Base-by-base conservation (phyloP, 2,329 filamentous ascomycete genomes). In the Cladosporium oxysporum region DNA sequence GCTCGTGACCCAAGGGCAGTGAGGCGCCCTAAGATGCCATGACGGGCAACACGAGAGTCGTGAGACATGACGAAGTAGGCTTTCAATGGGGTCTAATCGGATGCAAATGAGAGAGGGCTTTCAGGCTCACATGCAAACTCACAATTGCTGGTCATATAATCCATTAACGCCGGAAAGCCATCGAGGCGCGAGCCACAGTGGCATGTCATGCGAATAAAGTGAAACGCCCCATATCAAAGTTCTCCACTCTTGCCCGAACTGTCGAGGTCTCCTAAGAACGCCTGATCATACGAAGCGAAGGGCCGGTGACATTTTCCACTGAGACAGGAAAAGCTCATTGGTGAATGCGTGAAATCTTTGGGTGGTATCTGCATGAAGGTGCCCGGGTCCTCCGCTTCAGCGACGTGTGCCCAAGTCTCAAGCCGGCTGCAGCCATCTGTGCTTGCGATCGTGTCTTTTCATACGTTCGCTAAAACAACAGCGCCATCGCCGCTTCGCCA, bases 281-380 rank as follows among this genome's bases (percentile, higher is more conserved):
- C 52, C 52, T 47, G 28, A 33, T 55, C n/a, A 55, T 31, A 4
- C 33, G 33, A 58, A 58, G 55, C 31, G 55, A 58, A 58, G 33
- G 31, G 31, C 55, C 55, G 55, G 28, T 58, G 6, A 26, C 50
- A 31, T 41, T 53, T 53, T 52, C 49, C 35, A 28, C 29, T 63
- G 35, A 57, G 61, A 33, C 50, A 23, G 61, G 23, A 57, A 5
- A 31, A 41, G 61, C 61, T 57, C 61, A 23, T 63, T 63, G 61
- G 50, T 55, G 61, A 63, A 63, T 57, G 61, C 61, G 61, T 63
- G 61, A 63, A 63, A 63, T 63, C 61, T 63, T 63, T 63, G 61
- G 61, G 61, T 63, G 50, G 50, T 63, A 63, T 63, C 50, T 63
- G 61, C 61, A 57, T 55, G 49, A 63, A 63, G 35, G 50, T 63